Percentiles rank a stretch among this genome's conserved stretches.
phyloP scores from a whole-genome alignment of 2,329 filamentous ascomycete genomes.

The Colletotrichum lindemuthianum region DNA sequence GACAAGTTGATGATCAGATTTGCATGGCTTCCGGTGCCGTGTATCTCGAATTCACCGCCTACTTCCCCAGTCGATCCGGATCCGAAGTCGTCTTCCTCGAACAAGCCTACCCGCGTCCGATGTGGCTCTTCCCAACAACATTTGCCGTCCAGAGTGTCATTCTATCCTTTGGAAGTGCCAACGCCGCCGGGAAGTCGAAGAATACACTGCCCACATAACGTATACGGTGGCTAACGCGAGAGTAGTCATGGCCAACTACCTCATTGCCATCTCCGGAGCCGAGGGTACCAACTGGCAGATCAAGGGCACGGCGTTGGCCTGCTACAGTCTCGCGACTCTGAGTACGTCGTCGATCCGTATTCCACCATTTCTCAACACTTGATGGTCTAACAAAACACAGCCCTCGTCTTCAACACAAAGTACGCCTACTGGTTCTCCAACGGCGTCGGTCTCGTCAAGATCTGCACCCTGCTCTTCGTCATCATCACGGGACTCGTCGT shows the following conservation, averaged over 20 bases:
- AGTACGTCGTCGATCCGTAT: constrained; percentile 26
- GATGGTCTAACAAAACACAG: neutral
- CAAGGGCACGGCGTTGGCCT: constrained; percentile 73
- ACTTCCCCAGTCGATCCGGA: constrained; percentile 73
- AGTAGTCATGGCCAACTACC: constrained; percentile 70
- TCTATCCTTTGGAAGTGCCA: constrained; percentile 72
- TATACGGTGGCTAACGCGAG: neutral
- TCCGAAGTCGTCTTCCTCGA: constrained; percentile 75
- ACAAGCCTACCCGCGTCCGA: constrained; percentile 72
- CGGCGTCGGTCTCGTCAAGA: constrained; percentile 65
- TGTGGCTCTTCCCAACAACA: constrained; percentile 70
- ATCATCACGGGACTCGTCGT: constrained; percentile 21
- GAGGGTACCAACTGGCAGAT: constrained; percentile 68
- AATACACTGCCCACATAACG: too few relatives aligned
- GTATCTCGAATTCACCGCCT: constrained; percentile 73
- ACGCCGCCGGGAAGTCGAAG: constrained; percentile 52
- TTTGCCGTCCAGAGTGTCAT: constrained; percentile 72
- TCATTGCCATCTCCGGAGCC: constrained; percentile 65
- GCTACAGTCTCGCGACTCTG: constrained; percentile 63
- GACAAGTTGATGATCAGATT: constrained; percentile 54
- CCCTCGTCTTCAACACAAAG: constrained; percentile 54
- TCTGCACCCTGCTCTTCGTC: constrained; percentile 48
- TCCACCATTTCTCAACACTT: neutral
- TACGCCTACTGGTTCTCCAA: constrained; percentile 67
- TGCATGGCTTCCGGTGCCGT: constrained; percentile 60